phyloP scores from a whole-genome alignment of 2,329 filamentous ascomycete species.

The Fusarium sp. region DNA sequence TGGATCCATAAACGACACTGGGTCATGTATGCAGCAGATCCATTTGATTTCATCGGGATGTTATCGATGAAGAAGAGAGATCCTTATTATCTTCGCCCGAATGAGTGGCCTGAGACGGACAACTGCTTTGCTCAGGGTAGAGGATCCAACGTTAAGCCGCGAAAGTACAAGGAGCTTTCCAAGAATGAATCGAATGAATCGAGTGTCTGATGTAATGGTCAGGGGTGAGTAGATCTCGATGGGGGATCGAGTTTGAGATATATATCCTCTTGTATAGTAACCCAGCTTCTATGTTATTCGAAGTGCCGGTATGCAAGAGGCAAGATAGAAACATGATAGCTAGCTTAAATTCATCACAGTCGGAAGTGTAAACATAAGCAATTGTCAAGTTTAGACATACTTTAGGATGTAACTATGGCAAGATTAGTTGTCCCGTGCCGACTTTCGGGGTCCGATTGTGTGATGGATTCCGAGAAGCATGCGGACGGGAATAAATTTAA shows the following conservation, averaged over 20 bases:
- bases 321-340: not conserved
- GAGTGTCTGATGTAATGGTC: constrained; percentile 14
- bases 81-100: constrained; percentile 31
- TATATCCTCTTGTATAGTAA: not conserved
- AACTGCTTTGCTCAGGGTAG: constrained; percentile 38
- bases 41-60: constrained; percentile 40
- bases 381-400: not conserved
- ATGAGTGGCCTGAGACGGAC: constrained; percentile 31
- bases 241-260: not conserved
- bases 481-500: not conserved
- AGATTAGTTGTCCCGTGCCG: too few species aligned
- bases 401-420: not conserved
- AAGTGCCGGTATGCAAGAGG: not conserved
- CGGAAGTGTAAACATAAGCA: not conserved
- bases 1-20: constrained; percentile 39
- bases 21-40: constrained; percentile 28
- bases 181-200: constrained; percentile 15
- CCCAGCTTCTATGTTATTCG: not conserved
- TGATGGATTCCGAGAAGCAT: not conserved
- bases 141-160: constrained; percentile 27
- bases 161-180: constrained; percentile 13
- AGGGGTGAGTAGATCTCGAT: not conserved
- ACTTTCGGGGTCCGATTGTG: not conserved
- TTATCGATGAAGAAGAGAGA: constrained; percentile 38
- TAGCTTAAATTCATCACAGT: not conserved